A percentile compares a stretch with the other conserved stretches of the same genome.
Conservation (phyloP, 495 filamentous ascomycete species). For the Trichocladium antarcticum region DNA sequence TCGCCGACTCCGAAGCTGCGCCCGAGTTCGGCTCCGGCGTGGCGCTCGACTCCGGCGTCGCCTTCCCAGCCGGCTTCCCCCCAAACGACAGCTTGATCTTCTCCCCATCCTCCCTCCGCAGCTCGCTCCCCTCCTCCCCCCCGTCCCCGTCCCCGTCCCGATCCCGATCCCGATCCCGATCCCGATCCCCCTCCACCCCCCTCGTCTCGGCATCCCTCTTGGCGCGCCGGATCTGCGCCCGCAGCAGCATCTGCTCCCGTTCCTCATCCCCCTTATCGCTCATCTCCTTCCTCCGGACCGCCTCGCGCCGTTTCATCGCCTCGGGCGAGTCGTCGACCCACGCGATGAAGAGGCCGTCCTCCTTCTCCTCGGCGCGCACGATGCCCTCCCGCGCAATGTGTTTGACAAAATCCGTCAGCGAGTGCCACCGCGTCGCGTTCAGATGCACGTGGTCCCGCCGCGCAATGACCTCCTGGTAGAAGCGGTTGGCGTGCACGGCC, state of each 20-base stretch:
- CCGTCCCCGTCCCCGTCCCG: neutral
- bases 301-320: conserved; percentile 66
- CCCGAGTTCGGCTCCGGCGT: conserved; percentile 4
- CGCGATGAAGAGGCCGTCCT: conserved; percentile 73
- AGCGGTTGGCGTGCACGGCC: conserved; percentile 70
- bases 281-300: conserved; percentile 67
- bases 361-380: conserved; percentile 76
- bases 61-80: neutral
- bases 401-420: conserved; percentile 79
- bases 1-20: neutral
- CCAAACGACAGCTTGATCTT: conserved; percentile 74
- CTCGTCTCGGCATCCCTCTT: conserved; percentile 40
- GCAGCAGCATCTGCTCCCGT: conserved; percentile 66
- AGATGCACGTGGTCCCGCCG: conserved; percentile 83
- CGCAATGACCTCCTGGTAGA: conserved; percentile 80
- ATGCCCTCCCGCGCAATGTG: conserved; percentile 72
- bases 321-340: conserved; percentile 91
- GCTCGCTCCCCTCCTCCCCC: conserved; percentile 28
- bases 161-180: no score
- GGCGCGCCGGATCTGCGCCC: conserved; percentile 72
- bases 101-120: conserved; percentile 65
- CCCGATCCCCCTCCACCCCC: conserved; percentile 28
- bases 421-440: conserved; percentile 79
- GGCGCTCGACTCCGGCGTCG: neutral
- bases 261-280: conserved; percentile 86